phyloP scores from a whole-genome alignment of 2,329 filamentous ascomycete genomes.

The Corinectria fuckeliana region DNA sequence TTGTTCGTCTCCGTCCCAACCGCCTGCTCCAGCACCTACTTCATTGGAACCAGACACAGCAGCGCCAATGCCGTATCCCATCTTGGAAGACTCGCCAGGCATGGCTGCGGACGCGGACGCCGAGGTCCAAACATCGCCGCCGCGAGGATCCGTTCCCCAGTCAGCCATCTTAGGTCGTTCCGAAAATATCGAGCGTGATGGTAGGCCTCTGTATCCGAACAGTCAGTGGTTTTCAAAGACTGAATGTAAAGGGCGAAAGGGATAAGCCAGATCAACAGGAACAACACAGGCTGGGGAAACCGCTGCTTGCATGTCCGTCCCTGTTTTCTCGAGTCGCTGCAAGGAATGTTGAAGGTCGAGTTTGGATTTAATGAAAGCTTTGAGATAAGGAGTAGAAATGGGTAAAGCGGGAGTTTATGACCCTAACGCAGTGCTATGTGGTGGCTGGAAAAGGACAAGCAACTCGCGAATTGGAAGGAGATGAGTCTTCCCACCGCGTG shows the following conservation, averaged over 20 bases:
- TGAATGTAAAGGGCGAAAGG: neutral
- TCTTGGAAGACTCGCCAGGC: neutral
- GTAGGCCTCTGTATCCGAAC: neutral
- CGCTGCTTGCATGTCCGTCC: too few species aligned
- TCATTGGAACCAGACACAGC: neutral
- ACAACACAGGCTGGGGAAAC: neutral
- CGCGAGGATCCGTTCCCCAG: constrained; percentile 5
- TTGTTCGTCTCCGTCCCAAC: neutral
- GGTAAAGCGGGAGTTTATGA: too few species aligned
- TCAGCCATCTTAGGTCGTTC: constrained; percentile 13
- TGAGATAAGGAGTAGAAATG: too few species aligned
- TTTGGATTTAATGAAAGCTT: too few species aligned
- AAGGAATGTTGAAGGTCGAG: too few species aligned
- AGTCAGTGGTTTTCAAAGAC: neutral
- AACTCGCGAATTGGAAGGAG: neutral
- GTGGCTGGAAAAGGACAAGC: too few species aligned
- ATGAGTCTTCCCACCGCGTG: neutral
- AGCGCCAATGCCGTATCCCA: neutral
- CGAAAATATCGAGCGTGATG: neutral
- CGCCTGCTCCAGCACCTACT: neutral
- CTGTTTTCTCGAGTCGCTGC: too few species aligned
- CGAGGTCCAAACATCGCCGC: constrained; percentile 5
- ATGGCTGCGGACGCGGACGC: neutral
- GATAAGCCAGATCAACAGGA: neutral
- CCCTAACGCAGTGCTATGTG: too few species aligned